Evolutionary conservation across 2,329 filamentous ascomycete genomes (phyloP).

Genomic region (Aspergillus sp.): DNA sequence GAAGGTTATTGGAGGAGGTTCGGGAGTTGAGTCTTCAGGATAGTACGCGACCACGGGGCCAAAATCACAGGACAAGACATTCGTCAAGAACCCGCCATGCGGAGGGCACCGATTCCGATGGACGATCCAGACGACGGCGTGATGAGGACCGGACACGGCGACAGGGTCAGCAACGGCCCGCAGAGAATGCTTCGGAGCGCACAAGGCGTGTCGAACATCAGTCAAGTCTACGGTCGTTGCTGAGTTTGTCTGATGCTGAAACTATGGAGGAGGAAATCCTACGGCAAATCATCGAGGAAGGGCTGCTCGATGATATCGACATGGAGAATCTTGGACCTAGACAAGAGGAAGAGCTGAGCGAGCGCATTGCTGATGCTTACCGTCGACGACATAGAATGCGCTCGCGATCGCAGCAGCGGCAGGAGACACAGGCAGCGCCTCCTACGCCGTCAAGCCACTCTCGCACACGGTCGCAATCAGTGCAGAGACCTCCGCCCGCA

Average conservation of each 20-base stretch:
- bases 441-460: conserved; percentile 23
- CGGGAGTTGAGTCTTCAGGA: conserved; percentile 66
- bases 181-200: conserved; percentile 24
- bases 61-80: conserved; percentile 17
- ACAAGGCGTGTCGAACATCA: conserved; percentile 76
- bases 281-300: conserved; percentile 82
- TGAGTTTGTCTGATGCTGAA: conserved; percentile 74
- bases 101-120: conserved; percentile 37
- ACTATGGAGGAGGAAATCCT: conserved; percentile 82
- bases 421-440: conserved; percentile 29
- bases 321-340: conserved; percentile 77
- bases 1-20: conserved; percentile 65
- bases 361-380: conserved; percentile 86
- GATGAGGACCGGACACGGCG: conserved; percentile 30
- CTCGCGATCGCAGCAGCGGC: conserved; percentile 31
- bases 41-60: conserved; percentile 19
- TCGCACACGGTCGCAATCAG: conserved; percentile 27
- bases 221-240: conserved; percentile 76
- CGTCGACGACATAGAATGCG: conserved; percentile 61
- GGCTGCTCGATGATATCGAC: conserved; percentile 81
- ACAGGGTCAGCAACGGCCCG: conserved; percentile 17
- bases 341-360: conserved; percentile 85
- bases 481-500: conserved; percentile 16
- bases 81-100: conserved; percentile 21
- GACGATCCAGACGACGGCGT: conserved; percentile 28